phyloP scores from a whole-genome alignment of 2,329 filamentous ascomycete genomes.

The Phoma herbarum region DNA sequence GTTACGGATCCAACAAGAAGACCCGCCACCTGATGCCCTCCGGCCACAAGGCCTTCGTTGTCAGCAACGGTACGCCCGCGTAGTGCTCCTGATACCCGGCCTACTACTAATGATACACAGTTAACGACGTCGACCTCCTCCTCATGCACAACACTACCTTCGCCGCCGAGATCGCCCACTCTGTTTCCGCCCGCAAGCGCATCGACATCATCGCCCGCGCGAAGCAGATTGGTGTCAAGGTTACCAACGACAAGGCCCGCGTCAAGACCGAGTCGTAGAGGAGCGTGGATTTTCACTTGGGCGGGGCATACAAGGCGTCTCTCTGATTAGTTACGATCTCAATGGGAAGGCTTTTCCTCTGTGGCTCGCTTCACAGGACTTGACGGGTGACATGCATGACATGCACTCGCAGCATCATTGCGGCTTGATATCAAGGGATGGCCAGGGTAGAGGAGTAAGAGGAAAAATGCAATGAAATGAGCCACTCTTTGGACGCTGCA shows the following conservation, averaged over 20 bases:
- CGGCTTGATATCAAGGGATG: constrained; percentile 32
- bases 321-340: constrained; percentile 50
- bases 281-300: constrained; percentile 40
- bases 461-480: constrained; percentile 44
- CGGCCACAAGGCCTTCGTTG: constrained; percentile 99
- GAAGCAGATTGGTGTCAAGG: constrained; percentile 99
- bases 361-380: constrained; percentile 33
- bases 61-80: constrained; percentile 75
- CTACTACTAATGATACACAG: constrained; percentile 53
- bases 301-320: constrained; percentile 51
- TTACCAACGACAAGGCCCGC: constrained; percentile 99
- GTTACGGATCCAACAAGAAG: constrained; percentile 99
- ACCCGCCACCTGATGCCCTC: constrained; percentile 98
- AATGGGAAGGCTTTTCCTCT: constrained; percentile 48
- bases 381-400: constrained; percentile 27
- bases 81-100: neutral
- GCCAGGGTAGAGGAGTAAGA: constrained; percentile 30
- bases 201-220: constrained; percentile 97
- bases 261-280: constrained; percentile 87
- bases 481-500: constrained; percentile 25
- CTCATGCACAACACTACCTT: constrained; percentile 99
- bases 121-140: constrained; percentile 91
- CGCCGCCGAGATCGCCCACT: constrained; percentile 98
- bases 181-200: constrained; percentile 98
- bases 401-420: constrained; percentile 45